Evolutionary conservation across 1,284 basidiomycete species (phyloP), one percentile per base, ranked within the genome.

Genomic region (Boletus subluridellus): DNA sequence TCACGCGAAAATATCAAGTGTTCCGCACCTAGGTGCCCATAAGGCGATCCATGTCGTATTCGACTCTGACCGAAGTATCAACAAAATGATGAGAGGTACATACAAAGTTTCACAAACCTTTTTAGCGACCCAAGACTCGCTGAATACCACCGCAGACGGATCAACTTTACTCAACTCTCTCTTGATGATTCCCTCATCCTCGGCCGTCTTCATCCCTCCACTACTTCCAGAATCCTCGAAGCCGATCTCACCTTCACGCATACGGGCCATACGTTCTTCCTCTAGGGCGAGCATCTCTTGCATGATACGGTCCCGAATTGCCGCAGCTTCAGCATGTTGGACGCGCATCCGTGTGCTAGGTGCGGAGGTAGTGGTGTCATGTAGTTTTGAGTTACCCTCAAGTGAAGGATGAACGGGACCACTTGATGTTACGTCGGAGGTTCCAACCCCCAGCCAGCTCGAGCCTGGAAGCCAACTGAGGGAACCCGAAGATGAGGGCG

Each of bases 281-380:
- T 99, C 96, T 30, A 99, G 78, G 42, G 92, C 82, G 69, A 98
- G 82, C 96, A 99, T 99, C 80, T 99, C 96, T 68, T 92, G 86
- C 97, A 99, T 99, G 67, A 99, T 99, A 30, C 95, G 83, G 66
- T 95, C 92, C 15, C 93, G 84, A 65, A 99, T 99, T 1, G 90
- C 90, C 0, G 92, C 82, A 1, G 94, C 94, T 72, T 97, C 92
- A 2, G 86, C 79, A 14, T 86, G 81, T 57, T 90, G 88, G 11
- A 98, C 76, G 44, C 82, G 82, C 76, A 87, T 80, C 53, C 86
- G 83, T 52, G 78, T 78, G 3, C 78, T 72, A 30, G 69, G 60
- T 11, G 70, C 65, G 0, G 74, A 55, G 17, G 63, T 58, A 37
- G 69, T 41, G 45, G 54, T 49, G 35, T 69, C 68, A 5, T 64